Conservation (phyloP, 805 yeast species). For the Yarrowia sp. region DNA sequence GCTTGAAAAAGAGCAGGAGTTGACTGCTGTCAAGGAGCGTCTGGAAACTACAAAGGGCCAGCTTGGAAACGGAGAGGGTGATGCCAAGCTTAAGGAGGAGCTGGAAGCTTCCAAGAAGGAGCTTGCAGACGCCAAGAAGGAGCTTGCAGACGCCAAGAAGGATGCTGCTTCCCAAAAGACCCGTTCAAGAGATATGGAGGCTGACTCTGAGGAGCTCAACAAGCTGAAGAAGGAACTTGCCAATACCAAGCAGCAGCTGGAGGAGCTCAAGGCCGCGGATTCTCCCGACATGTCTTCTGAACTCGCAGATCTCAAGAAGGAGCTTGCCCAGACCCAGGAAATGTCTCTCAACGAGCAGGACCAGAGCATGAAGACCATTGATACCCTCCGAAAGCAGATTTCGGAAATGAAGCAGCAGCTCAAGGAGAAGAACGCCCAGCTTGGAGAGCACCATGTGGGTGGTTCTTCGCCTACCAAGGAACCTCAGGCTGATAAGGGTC, state of each 20-base stretch:
- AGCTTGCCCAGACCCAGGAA: constrained; percentile 30
- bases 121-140: not conserved
- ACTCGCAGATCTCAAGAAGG: constrained; percentile 39
- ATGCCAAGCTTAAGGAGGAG: constrained; percentile 32
- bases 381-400: constrained; percentile 43
- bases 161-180: not conserved
- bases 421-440: constrained; percentile 40
- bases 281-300: constrained; percentile 42
- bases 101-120: constrained; percentile 11
- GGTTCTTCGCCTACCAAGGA: constrained; percentile 15
- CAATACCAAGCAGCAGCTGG: constrained; percentile 5
- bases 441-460: constrained; percentile 31
- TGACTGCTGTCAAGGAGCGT: constrained; percentile 41
- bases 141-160: constrained; percentile 8
- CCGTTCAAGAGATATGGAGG: not conserved
- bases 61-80: constrained; percentile 6
- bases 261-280: constrained; percentile 2
- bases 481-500: constrained; percentile 12
- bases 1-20: constrained; percentile 48
- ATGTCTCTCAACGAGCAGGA: constrained; percentile 42
- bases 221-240: constrained; percentile 15
- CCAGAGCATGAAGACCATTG: constrained; percentile 41
- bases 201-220: constrained; percentile 21
- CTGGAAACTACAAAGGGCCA: constrained; percentile 40
- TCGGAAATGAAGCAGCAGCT: constrained; percentile 43